Evolutionary conservation across 352 stramenopile genomes (phyloP).

Genomic region (Phytophthora lateralis): DNA sequence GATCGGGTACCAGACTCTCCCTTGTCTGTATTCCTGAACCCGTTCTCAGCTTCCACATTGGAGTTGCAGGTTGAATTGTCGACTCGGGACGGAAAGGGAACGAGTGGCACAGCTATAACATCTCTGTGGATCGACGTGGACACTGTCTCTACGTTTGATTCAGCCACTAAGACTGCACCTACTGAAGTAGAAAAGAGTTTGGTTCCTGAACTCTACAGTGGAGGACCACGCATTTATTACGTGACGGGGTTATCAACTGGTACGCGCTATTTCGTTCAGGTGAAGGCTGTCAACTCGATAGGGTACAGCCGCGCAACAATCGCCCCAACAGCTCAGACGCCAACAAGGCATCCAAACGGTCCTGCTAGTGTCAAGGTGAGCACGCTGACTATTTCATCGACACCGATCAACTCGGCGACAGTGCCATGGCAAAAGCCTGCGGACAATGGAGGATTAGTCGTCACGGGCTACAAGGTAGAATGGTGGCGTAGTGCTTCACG

Average conservation of each 20-base stretch:
- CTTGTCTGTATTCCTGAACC: slow-evolving; percentile 57
- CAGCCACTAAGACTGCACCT: slow-evolving; percentile 47
- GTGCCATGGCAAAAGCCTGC: slow-evolving; percentile 77
- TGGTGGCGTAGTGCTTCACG: slow-evolving; percentile 68
- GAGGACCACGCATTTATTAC: slow-evolving; percentile 71
- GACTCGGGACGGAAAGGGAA: slow-evolving; percentile 64
- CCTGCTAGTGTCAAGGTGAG: slow-evolving; percentile 67
- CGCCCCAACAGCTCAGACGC: slow-evolving; percentile 58
- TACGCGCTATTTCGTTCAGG: slow-evolving; percentile 86
- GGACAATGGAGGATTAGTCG: slow-evolving; percentile 54
- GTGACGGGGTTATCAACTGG: slow-evolving; percentile 72
- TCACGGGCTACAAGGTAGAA: slow-evolving; percentile 86
- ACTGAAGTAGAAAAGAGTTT: slow-evolving; percentile 37
- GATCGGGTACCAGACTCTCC: slow-evolving; percentile 86
- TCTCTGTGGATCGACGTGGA: slow-evolving; percentile 74
- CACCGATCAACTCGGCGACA: slow-evolving; percentile 60
- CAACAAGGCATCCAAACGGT: slow-evolving; percentile 50
- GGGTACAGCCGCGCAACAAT: slow-evolving; percentile 70
- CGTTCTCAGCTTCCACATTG: slow-evolving; percentile 63
- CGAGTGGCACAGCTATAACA: slow-evolving; percentile 48
- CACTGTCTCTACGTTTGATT: slow-evolving; percentile 77
- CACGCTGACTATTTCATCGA: slow-evolving; percentile 45
- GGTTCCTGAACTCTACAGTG: slow-evolving; percentile 58
- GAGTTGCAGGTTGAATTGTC: slow-evolving; percentile 82
- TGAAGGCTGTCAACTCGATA: slow-evolving; percentile 75